A percentile compares a stretch with the other conserved stretches of the same genome.
Evolutionary conservation across 495 filamentous ascomycete species (phyloP).

Genomic region (Xylaria scruposa): DNA sequence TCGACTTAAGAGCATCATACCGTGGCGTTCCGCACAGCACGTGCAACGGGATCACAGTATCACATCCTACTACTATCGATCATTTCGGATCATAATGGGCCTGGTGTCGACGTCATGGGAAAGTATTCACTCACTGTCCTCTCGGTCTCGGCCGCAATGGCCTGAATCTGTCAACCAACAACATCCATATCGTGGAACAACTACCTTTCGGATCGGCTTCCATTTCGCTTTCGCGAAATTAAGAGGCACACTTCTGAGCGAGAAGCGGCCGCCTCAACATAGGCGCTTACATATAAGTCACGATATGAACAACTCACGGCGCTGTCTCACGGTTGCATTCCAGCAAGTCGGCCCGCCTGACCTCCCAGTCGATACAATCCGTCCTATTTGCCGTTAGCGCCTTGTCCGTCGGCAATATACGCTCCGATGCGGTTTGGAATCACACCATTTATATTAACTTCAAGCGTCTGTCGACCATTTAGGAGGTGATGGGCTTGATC

Average conservation of each 20-base stretch:
- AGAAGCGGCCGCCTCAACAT: slow-evolving; percentile 10
- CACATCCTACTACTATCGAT: neutral
- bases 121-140: neutral
- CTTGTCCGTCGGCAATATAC: slow-evolving; percentile 1
- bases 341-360: slow-evolving; percentile 15
- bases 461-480: slow-evolving; percentile 2
- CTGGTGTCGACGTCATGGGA: neutral
- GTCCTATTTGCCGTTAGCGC: slow-evolving; percentile 2
- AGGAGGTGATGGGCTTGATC: neutral
- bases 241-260: slow-evolving; percentile 10
- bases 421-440: slow-evolving; percentile 17
- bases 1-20: slow-evolving; percentile 2
- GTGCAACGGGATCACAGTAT: neutral
- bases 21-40: neutral
- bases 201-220: neutral
- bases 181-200: neutral
- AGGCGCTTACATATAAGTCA: neutral
- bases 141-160: neutral
- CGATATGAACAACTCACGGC: neutral
- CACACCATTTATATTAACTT: slow-evolving; percentile 22
- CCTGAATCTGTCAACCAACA: slow-evolving; percentile 1
- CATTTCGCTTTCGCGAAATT: neutral
- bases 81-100: neutral
- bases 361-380: neutral
- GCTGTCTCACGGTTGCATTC: neutral